These are phyloP conservation scores for Wickerhamomyces bovis DNA, from an alignment of 805 yeast genomes.

Conservation along the genomic window DNA sequence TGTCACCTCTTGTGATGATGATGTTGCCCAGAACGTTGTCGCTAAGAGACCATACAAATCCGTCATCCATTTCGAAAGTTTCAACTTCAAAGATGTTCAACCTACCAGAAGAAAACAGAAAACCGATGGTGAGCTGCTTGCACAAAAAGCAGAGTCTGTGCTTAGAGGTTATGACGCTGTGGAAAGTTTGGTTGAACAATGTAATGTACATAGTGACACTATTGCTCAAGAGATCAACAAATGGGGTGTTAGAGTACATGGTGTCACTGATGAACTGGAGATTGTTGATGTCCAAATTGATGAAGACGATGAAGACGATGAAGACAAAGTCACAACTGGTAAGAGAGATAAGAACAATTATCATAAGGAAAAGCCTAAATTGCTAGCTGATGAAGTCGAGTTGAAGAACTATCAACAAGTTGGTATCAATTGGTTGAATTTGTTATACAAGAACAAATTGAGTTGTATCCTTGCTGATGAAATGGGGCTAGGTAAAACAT, in stretches of 20 bases:
- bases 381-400: constrained; percentile 55
- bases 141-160: constrained; percentile 63
- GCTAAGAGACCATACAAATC: constrained; percentile 62
- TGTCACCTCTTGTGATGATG: constrained; percentile 64
- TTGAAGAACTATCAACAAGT: constrained; percentile 91
- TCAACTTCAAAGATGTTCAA: constrained; percentile 37
- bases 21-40: constrained; percentile 59
- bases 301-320: constrained; percentile 28
- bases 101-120: constrained; percentile 36
- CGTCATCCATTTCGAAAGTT: constrained; percentile 52
- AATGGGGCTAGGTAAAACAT: constrained; percentile 97
- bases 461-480: constrained; percentile 97
- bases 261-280: constrained; percentile 58
- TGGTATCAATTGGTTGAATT: constrained; percentile 90
- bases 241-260: constrained; percentile 86
- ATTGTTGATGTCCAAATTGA: constrained; percentile 44
- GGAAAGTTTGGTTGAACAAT: constrained; percentile 80
- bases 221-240: constrained; percentile 66
- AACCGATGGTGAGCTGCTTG: constrained; percentile 65
- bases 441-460: constrained; percentile 69
- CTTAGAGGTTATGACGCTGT: constrained; percentile 90
- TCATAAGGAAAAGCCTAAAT: constrained; percentile 65
- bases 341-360: constrained; percentile 30
- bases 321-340: constrained; percentile 25
- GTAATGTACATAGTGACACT: constrained; percentile 68